Evolutionary conservation across 1,139 yeast species (phyloP).

Genomic region (Nakaseomyces glabratus): DNA sequence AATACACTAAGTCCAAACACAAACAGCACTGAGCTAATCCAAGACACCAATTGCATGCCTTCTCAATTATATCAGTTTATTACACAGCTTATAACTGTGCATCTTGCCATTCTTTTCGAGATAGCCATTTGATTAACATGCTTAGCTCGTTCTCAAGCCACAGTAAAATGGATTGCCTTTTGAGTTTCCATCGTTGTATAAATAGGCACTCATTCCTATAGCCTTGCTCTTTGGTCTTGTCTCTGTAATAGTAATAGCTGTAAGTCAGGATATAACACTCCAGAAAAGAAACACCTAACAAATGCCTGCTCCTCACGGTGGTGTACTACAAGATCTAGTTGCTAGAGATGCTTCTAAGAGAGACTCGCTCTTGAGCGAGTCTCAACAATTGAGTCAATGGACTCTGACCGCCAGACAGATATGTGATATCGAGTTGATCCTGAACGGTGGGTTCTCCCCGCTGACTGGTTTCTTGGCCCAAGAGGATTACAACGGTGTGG

Average conservation of each 20-base stretch:
- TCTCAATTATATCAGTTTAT: too few relatives aligned
- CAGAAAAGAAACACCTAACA: too few relatives aligned
- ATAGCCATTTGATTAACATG: too few relatives aligned
- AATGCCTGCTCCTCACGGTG: slow-evolving; percentile 90
- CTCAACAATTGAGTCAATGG: slow-evolving; percentile 36
- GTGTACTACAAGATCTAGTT: slow-evolving; percentile 73
- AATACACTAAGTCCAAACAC: too few relatives aligned
- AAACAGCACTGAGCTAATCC: too few relatives aligned
- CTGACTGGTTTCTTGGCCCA: slow-evolving; percentile 76
- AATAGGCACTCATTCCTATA: background rate
- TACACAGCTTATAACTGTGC: too few relatives aligned
- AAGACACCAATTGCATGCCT: too few relatives aligned
- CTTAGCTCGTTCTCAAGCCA: too few relatives aligned
- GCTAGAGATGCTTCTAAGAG: slow-evolving; percentile 67
- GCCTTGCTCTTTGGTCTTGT: background rate
- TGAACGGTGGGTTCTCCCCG: slow-evolving; percentile 94
- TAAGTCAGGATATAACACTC: slow-evolving; percentile 1
- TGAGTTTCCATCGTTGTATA: too few relatives aligned
- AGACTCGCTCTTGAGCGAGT: slow-evolving; percentile 48
- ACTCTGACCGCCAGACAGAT: slow-evolving; percentile 75
- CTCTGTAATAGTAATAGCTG: slow-evolving; percentile 1
- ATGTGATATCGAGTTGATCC: slow-evolving; percentile 84
- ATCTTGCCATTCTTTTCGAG: too few relatives aligned
- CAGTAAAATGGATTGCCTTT: too few relatives aligned
- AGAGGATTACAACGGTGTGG: slow-evolving; percentile 74